Conservation (phyloP, 1,284 basidiomycete genomes). For the Apiotrichum akiyoshidainum region DNA sequence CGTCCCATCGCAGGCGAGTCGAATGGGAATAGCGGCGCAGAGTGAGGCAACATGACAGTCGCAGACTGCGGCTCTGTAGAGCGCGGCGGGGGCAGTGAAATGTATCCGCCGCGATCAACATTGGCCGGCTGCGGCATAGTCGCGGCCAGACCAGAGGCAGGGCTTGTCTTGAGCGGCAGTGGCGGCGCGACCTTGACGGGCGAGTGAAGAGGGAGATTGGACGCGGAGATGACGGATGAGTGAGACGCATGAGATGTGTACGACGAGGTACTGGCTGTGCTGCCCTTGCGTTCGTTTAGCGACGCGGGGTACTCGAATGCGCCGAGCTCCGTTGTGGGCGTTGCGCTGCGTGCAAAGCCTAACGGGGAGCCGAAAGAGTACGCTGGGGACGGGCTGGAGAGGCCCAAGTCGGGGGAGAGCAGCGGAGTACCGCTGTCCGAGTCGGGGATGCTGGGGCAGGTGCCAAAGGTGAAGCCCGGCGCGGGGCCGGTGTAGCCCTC, state of each 20-base stretch:
- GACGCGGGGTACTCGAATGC: slow-evolving; percentile 36
- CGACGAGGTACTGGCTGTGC: not conserved
- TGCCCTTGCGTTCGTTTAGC: not conserved
- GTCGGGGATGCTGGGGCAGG: not conserved
- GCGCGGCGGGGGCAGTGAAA: not conserved
- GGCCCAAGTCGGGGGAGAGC: not conserved
- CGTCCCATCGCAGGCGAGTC: slow-evolving; percentile 4
- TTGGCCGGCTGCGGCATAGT: not conserved
- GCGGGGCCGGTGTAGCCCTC: not conserved
- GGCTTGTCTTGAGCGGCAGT: not conserved
- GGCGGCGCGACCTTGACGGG: not conserved
- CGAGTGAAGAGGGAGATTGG: not conserved
- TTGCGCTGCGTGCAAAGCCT: slow-evolving; percentile 13
- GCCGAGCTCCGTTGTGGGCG: slow-evolving; percentile 35
- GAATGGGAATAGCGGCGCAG: not conserved
- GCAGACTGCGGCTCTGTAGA: not conserved
- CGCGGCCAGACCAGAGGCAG: not conserved
- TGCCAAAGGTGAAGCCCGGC: not conserved
- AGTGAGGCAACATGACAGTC: not conserved
- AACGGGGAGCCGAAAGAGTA: not conserved
- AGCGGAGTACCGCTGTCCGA: not conserved
- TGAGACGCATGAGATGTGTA: not conserved
- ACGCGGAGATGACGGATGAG: not conserved
- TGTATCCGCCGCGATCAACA: not conserved
- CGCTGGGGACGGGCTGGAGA: not conserved